These are phyloP conservation scores for Crithidia expoeki DNA, from an alignment of 208 protist genomes.

Conservation along the genomic window DNA sequence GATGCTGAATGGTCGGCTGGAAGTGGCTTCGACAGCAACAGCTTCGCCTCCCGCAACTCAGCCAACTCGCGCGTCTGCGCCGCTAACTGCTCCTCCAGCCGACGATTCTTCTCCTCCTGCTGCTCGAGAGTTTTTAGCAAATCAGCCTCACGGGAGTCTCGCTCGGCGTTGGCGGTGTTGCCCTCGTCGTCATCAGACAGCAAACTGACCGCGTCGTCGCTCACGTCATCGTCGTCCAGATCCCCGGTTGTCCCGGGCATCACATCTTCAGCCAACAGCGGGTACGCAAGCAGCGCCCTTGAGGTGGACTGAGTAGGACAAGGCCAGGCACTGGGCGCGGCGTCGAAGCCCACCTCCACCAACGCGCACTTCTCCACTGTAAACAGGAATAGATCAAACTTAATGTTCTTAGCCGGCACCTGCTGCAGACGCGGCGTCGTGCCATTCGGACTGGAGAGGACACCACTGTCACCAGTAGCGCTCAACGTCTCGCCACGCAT, in stretches of 20 bases:
- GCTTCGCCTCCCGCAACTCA: conserved; percentile 25
- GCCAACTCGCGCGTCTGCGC: conserved; percentile 60
- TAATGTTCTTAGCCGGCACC: conserved; percentile 58
- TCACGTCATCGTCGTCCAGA: conserved; percentile 49
- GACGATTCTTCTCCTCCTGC: conserved; percentile 60
- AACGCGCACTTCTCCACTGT: conserved; percentile 69
- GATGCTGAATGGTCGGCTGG: not conserved
- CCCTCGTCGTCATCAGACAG: conserved; percentile 45
- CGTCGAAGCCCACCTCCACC: conserved; percentile 65
- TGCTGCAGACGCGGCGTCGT: conserved; percentile 30
- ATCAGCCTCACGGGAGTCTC: conserved; percentile 43
- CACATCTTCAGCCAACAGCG: conserved; percentile 56
- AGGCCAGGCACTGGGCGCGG: conserved; percentile 68
- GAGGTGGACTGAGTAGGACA: conserved; percentile 75
- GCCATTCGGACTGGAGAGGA: not conserved
- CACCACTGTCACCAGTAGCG: not conserved
- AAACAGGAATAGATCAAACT: conserved; percentile 87
- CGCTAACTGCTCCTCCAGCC: conserved; percentile 49
- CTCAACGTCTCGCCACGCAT: conserved; percentile 48
- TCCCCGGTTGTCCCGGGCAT: conserved; percentile 49
- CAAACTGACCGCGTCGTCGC: conserved; percentile 33
- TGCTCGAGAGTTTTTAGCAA: conserved; percentile 54
- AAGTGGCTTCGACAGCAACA: not conserved
- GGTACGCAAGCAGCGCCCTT: conserved; percentile 66
- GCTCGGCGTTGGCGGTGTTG: conserved; percentile 15